phyloP scores from a whole-genome alignment of 1,139 yeast genomes.

The Pichiaceae sp. region DNA sequence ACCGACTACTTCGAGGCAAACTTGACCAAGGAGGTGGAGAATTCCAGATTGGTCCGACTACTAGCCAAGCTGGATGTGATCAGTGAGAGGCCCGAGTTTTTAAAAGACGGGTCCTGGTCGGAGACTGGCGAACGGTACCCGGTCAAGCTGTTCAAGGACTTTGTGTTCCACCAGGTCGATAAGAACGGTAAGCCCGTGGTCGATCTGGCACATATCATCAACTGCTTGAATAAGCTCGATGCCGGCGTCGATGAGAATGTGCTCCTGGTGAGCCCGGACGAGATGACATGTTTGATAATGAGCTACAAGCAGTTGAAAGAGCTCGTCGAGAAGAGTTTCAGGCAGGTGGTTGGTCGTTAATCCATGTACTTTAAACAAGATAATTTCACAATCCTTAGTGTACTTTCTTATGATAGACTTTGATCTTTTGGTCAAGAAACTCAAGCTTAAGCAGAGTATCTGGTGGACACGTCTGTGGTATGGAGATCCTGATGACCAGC shows the following conservation, averaged over 20 bases:
- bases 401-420: background rate
- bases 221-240: constrained; percentile 78
- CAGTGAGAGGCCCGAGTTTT: constrained; percentile 64
- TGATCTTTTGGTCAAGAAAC: constrained; percentile 16
- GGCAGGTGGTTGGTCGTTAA: constrained; percentile 34
- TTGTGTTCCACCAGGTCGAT: constrained; percentile 76
- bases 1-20: constrained; percentile 63
- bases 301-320: constrained; percentile 76
- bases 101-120: constrained; percentile 52
- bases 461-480: constrained; percentile 30
- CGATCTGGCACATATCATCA: constrained; percentile 76
- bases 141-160: constrained; percentile 71
- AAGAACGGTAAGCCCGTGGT: constrained; percentile 70
- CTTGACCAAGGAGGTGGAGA: constrained; percentile 71
- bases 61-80: constrained; percentile 75
- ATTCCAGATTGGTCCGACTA: constrained; percentile 77
- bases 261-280: constrained; percentile 74
- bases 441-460: constrained; percentile 31
- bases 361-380: constrained; percentile 1
- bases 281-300: constrained; percentile 69
- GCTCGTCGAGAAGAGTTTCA: constrained; percentile 63
- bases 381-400: background rate
- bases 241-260: constrained; percentile 85
- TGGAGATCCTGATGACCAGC: constrained; percentile 24
- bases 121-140: constrained; percentile 75